These are phyloP conservation scores for Tolypocladium pustulatum DNA, from an alignment of 2,329 filamentous ascomycete species.

Conservation along the genomic window DNA sequence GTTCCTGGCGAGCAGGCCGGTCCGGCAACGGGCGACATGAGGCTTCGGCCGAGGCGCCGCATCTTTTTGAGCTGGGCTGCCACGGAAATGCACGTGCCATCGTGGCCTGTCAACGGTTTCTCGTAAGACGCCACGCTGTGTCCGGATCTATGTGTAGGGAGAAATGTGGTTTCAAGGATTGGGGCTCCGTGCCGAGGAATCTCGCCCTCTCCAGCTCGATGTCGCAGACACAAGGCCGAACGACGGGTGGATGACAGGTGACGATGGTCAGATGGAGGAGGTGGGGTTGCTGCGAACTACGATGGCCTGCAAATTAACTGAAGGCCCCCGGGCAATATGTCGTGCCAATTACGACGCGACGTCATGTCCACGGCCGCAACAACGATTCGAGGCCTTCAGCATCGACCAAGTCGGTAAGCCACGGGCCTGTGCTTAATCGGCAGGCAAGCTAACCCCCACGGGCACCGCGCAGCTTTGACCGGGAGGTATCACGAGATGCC, in stretches of 20 bases:
- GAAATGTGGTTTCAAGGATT: neutral
- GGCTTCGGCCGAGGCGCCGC: neutral
- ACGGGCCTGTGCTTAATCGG: neutral
- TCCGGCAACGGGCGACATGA: neutral
- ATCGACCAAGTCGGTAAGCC: neutral
- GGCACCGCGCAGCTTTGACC: neutral
- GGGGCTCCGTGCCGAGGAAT: neutral
- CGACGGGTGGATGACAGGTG: neutral
- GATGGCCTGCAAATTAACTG: neutral
- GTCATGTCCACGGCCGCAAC: neutral
- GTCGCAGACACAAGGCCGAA: neutral
- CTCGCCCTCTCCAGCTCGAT: neutral
- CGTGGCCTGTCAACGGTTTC: neutral
- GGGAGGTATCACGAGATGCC: conserved; percentile 2
- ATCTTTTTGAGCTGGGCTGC: neutral
- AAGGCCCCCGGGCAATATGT: neutral
- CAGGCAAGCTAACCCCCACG: neutral
- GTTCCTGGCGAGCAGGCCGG: neutral
- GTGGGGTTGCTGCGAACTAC: neutral
- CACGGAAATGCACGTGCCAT: neutral
- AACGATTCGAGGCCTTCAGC: neutral
- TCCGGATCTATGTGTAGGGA: neutral
- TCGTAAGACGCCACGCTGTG: neutral
- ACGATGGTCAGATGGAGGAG: neutral
- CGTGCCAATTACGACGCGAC: neutral